Evolutionary conservation across 208 protist genomes (phyloP), one percentile per base, ranked within the genome.

Genomic region (Trichomonas gallinae): DNA sequence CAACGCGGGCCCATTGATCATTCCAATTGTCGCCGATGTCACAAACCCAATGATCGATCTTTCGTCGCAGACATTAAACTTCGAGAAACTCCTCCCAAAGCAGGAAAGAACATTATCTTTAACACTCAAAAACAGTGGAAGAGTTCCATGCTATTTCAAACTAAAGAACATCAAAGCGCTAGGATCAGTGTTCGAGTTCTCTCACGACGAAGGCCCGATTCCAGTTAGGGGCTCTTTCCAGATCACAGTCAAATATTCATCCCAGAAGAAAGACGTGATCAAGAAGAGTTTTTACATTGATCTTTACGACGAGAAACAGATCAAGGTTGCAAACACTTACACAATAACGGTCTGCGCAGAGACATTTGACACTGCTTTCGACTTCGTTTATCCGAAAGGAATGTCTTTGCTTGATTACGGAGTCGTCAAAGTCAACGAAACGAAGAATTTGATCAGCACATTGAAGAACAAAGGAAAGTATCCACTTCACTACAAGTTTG

Each of bases 381-480:
- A 93, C 38, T 93, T 93, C 17, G 9, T 58, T 0, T 93, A 48
- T 51, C 87, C 87, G 2, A 48, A 51, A 17, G 26, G 26, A 51
- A 93, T 58, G 40, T 11, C 42, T 1, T 15, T 48, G 11, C 31
- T 93, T 15, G 8, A 34, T 38, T 93, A 49, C 31, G 44, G 44
- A 51, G 15, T 26, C 17, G n/a, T 93, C 15, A 93, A 44, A 44
- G 40, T 48, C 46, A 42, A 42, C 34, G 44, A 93, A 58, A n/a
- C 15, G 0, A 93, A 93, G 31, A 93, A 42, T 21, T n/a, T 93
- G 4, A 6, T 58, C 10, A 58, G 87, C n/a, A 34, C 42, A 48
- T 8, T 93, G 26, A 51, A 38, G 31, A 93, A 93, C 44, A 93
- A 93, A 93, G 87, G 87, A 51, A 93, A 93, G 51, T 93, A 93